Evolutionary conservation across 441 rosid species (phyloP).

Genomic region (Mallotus repandus): DNA sequence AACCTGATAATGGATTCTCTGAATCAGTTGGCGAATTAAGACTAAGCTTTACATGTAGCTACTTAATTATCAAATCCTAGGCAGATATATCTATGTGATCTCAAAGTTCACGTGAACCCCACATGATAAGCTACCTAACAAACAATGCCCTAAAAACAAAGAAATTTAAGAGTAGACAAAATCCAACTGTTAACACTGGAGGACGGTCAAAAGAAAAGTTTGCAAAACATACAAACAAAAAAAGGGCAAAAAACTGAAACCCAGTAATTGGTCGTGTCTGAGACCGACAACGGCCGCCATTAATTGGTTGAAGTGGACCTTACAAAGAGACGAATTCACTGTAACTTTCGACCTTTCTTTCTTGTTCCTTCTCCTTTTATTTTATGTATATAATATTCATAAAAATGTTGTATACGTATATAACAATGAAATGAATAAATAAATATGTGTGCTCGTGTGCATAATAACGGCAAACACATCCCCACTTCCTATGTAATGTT

Average conservation of each 20-base stretch:
- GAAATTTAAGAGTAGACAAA: background rate
- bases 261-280: slow-evolving; percentile 25
- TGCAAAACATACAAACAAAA: background rate
- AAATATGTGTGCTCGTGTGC: background rate
- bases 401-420: too few relatives aligned
- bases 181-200: background rate
- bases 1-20: too few relatives aligned
- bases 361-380: background rate
- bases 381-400: too few relatives aligned
- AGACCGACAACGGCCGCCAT: slow-evolving; percentile 39
- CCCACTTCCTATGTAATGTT: background rate
- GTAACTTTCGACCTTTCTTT: too few relatives aligned
- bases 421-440: background rate
- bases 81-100: too few relatives aligned
- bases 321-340: slow-evolving; percentile 11
- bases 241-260: background rate
- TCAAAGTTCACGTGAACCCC: background rate
- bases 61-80: too few relatives aligned
- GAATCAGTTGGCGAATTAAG: too few relatives aligned
- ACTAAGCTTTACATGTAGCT: too few relatives aligned
- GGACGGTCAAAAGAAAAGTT: background rate
- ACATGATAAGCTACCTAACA: background rate
- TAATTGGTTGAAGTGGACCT: slow-evolving; percentile 13
- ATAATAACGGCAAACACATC: slow-evolving; percentile 7
- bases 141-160: too few relatives aligned